These are phyloP conservation scores for Clathrospora elynae DNA, from an alignment of 2,329 filamentous ascomycete genomes.

Conservation along the genomic window DNA sequence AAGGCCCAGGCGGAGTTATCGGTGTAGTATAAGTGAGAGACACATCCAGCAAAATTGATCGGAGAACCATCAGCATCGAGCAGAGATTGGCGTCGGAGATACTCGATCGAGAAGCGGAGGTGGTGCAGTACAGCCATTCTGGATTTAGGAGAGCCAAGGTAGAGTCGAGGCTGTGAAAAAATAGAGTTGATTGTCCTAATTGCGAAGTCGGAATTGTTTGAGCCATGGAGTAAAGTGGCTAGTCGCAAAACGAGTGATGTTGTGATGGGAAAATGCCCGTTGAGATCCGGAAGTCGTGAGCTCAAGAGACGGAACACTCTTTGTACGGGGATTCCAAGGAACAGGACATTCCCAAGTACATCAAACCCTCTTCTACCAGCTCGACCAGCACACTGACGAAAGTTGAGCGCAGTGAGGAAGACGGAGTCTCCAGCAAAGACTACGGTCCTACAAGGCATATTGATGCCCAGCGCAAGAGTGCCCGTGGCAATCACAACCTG, in stretches of 20 bases:
- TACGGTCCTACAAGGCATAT: constrained; percentile 74
- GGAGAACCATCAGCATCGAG: constrained; percentile 66
- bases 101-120: constrained; percentile 80
- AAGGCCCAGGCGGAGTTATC: constrained; percentile 78
- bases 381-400: constrained; percentile 75
- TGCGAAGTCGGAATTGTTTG: constrained; percentile 66
- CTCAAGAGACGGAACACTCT: constrained; percentile 73
- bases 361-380: constrained; percentile 82
- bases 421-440: constrained; percentile 76
- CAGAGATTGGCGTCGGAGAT: constrained; percentile 70
- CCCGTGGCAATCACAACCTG: constrained; percentile 75
- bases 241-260: constrained; percentile 73
- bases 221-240: constrained; percentile 69
- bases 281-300: constrained; percentile 73
- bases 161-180: constrained; percentile 71
- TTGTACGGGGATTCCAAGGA: constrained; percentile 65
- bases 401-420: constrained; percentile 75
- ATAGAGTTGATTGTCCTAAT: constrained; percentile 67
- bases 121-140: constrained; percentile 75
- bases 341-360: constrained; percentile 79
- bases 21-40: constrained; percentile 76
- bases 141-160: constrained; percentile 70
- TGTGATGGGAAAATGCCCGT: constrained; percentile 78
- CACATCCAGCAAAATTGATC: constrained; percentile 72
- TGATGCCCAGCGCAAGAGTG: constrained; percentile 77